These are phyloP conservation scores for Modicella reniformis DNA, from an alignment of 371 early-diverging fungal genomes.

Conservation along the genomic window DNA sequence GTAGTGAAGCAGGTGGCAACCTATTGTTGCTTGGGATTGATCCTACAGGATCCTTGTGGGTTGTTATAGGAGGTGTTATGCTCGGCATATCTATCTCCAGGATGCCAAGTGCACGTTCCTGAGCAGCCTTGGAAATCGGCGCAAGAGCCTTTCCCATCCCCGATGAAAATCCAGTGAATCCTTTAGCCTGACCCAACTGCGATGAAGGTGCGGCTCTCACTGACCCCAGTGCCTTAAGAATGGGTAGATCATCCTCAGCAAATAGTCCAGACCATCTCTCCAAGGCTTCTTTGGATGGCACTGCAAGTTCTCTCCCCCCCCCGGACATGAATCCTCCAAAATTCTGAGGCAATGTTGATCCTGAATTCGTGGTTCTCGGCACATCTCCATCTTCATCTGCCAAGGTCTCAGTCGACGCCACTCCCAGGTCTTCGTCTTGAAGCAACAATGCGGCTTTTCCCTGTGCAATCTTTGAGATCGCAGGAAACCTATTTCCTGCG, in stretches of 20 bases:
- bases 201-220: background rate
- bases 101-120: slow-evolving; percentile 24
- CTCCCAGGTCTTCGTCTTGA: background rate
- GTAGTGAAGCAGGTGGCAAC: background rate
- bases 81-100: slow-evolving; percentile 25
- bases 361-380: background rate
- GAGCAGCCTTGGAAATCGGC: slow-evolving; percentile 36
- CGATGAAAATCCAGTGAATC: slow-evolving; percentile 27
- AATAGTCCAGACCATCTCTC: slow-evolving; percentile 33
- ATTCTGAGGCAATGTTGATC: background rate
- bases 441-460: slow-evolving; percentile 7
- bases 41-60: background rate
- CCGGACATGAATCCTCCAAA: slow-evolving; percentile 35
- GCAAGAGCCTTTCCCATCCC: slow-evolving; percentile 31
- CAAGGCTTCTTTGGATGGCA: slow-evolving; percentile 11
- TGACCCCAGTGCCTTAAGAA: background rate
- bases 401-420: no score
- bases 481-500: background rate
- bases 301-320: slow-evolving; percentile 22
- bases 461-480: background rate
- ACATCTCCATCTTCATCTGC: background rate
- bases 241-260: slow-evolving; percentile 12
- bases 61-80: background rate
- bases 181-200: background rate
- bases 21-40: background rate